Base-by-base conservation (phyloP, 768 basidiomycete genomes). In the Rubroboletus satanas region DNA sequence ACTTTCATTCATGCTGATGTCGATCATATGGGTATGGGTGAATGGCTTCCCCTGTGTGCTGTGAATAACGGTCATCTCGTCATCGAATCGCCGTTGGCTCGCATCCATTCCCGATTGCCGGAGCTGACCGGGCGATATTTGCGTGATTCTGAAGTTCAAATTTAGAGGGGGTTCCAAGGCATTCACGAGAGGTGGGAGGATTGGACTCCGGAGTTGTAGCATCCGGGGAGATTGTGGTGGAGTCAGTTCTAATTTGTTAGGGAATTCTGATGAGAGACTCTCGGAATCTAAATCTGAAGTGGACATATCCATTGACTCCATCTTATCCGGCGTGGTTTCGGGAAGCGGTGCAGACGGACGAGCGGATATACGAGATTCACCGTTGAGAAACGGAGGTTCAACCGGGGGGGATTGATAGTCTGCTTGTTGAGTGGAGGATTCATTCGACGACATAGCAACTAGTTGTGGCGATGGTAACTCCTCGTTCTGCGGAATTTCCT, bases 1-100 rank as follows among this genome's bases (percentile, higher is more conserved):
- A 14, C 57, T 52, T 23, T 74, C 66, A 26, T 60, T 58, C 51
- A 78, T 62, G 28, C 51, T 46, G 55, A 77, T 66, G 9, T 63
- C 61, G n/a, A 71, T 51, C 23, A 33, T 14, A 29, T 68, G 64
- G 28, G 55, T 48, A 54, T 59, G 51, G 15, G 59, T 39, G 50
- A 62, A 63, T 33, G 68, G 35, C 21, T 56, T 62, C 26, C 65
- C 68, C 31, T 53, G 61, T 12, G 26, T 48, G 41, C 42, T 45
- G 10, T 62, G 51, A 36, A 70, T 53, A 23, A 70, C 44, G 10
- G 53, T 48, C 57, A 60, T 72, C 11, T 58, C 33, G 17, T 44
- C 51, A 39, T 56, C 61, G 23, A 62, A 65, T 45, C 60, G 60
- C 5, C 15, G 35, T 31, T n/a, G 48, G 23, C 2, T 21, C 12